Evolutionary conservation across 139 green algal species (phyloP).

Genomic region (Volvox reticuliferus): DNA sequence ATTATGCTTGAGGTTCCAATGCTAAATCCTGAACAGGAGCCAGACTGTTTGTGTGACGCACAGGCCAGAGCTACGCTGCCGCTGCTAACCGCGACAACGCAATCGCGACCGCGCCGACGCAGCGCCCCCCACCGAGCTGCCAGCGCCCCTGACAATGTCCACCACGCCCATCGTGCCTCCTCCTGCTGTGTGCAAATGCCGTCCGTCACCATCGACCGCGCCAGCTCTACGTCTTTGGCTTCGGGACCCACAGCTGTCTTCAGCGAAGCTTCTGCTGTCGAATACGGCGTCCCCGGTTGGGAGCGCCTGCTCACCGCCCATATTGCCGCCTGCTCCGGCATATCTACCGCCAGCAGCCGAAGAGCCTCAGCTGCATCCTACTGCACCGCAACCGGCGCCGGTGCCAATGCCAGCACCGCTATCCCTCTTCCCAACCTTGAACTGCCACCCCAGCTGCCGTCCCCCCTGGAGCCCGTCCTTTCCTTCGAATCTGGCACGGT

Average conservation of each 20-base stretch:
- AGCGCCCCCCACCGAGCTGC: not conserved
- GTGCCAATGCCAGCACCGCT: not conserved
- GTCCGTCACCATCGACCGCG: not conserved
- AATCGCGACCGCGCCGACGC: not conserved
- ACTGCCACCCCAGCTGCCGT: not conserved
- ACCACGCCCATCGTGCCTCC: not conserved
- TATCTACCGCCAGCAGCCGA: not conserved
- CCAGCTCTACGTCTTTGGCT: not conserved
- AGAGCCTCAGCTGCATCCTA: not conserved
- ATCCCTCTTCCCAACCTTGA: not conserved
- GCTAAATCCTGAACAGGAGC: too few species aligned
- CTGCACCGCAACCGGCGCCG: not conserved
- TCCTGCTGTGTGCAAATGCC: slow-evolving; percentile 9
- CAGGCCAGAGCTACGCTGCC: not conserved
- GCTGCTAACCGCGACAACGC: not conserved
- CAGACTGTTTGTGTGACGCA: too few species aligned
- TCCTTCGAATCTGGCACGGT: too few species aligned
- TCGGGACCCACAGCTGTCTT: not conserved
- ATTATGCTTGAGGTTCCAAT: too few species aligned
- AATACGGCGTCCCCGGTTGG: slow-evolving; percentile 37
- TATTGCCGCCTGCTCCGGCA: slow-evolving; percentile 30
- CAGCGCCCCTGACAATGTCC: not conserved
- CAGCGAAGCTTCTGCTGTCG: not conserved
- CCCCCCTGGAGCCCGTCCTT: not conserved
- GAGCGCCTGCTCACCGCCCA: slow-evolving; percentile 24